phyloP scores from a whole-genome alignment of 73 alveolate species.

The Breviolum minutum region DNA sequence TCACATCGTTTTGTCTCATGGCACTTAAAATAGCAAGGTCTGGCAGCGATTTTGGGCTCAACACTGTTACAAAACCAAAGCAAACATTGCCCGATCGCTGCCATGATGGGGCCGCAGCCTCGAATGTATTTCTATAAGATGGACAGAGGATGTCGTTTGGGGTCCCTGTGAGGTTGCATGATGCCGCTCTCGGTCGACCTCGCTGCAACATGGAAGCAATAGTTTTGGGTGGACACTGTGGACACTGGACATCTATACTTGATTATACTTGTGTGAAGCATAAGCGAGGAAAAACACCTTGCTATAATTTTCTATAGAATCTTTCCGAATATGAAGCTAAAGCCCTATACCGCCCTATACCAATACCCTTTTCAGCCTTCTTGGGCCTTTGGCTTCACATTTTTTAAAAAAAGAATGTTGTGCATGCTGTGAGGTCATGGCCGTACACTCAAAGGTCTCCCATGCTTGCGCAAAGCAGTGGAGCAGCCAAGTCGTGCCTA shows the following conservation, averaged over 20 bases:
- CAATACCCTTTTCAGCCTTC: no score
- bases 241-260: no score
- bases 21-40: background rate
- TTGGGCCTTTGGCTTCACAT: no score
- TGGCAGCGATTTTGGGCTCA: constrained; percentile 18
- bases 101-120: constrained; percentile 25
- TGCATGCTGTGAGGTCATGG: constrained; percentile 15
- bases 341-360: no score
- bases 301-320: no score
- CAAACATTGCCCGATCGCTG: background rate
- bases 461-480: constrained; percentile 15
- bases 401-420: no score
- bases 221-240: no score
- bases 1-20: background rate
- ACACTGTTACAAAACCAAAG: background rate
- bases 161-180: constrained; percentile 1
- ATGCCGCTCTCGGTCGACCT: constrained; percentile 18
- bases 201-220: constrained; percentile 37
- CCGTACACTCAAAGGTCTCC: constrained; percentile 8
- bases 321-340: no score
- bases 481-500: constrained; percentile 26
- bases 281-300: no score
- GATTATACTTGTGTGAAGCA: no score
- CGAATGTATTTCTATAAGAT: no score
- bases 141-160: no score